Percentiles rank a stretch among this genome's conserved stretches.
Evolutionary conservation across 108 stramenopile genomes (phyloP).

Genomic region (Thalassiosira profunda): DNA sequence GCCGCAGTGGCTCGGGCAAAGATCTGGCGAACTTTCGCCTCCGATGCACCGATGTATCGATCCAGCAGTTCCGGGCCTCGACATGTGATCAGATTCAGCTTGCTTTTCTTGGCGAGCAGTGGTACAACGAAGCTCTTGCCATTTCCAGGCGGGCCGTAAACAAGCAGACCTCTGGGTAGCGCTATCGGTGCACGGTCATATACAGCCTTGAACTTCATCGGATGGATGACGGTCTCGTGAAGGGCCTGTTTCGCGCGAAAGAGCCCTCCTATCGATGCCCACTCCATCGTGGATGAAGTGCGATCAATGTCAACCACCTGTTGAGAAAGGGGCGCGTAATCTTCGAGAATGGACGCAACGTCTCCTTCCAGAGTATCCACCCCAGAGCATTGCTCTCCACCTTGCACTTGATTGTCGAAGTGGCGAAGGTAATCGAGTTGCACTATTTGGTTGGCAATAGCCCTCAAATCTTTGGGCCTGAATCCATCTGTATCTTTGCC

Average conservation of each 20-base stretch:
- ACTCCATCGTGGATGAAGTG: conserved; percentile 25
- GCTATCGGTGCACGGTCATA: conserved; percentile 69
- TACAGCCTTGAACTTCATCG: conserved; percentile 69
- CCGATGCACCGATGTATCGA: conserved; percentile 97
- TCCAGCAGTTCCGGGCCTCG: conserved; percentile 97
- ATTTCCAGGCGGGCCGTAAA: conserved; percentile 82
- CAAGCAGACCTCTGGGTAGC: conserved; percentile 78
- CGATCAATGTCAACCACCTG: conserved; percentile 36
- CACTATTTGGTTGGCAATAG: conserved; percentile 46
- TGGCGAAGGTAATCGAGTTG: conserved; percentile 26
- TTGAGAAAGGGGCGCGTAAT: conserved; percentile 47
- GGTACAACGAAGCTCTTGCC: conserved; percentile 89
- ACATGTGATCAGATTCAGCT: conserved; percentile 89
- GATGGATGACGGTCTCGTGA: conserved; percentile 60
- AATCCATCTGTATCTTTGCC: conserved; percentile 59
- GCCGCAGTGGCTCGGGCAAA: conserved; percentile 91
- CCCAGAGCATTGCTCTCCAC: background rate
- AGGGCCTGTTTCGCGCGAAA: conserved; percentile 71
- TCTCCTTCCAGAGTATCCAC: conserved; percentile 21
- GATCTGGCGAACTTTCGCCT: conserved; percentile 94
- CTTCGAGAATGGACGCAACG: conserved; percentile 26
- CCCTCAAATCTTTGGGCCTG: conserved; percentile 63
- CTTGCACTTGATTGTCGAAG: conserved; percentile 6
- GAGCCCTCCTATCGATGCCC: conserved; percentile 80
- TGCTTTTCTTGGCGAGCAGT: conserved; percentile 86